These are phyloP conservation scores for Lasiodiplodia hormozganensis DNA, from an alignment of 2,329 filamentous ascomycete species.

Conservation along the genomic window DNA sequence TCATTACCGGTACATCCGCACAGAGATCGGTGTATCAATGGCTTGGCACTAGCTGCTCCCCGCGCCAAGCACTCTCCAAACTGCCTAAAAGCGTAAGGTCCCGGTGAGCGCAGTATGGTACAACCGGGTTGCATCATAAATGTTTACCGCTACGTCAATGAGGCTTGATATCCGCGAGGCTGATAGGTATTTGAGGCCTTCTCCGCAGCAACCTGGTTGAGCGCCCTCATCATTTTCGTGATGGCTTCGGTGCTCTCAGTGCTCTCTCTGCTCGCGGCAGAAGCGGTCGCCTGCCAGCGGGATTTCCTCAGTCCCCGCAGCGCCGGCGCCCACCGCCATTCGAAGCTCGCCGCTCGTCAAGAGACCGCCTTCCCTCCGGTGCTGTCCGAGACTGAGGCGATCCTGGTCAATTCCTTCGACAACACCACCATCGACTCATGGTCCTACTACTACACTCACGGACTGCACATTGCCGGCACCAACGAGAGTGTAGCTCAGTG, in stretches of 20 bases:
- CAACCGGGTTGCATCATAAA: slow-evolving; percentile 7
- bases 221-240: neutral
- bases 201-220: neutral
- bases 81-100: slow-evolving; percentile 18
- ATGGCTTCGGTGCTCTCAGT: slow-evolving; percentile 17
- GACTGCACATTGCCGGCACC: slow-evolving; percentile 40
- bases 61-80: slow-evolving; percentile 20
- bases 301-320: slow-evolving; percentile 11
- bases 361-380: slow-evolving; percentile 41
- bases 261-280: slow-evolving; percentile 7
- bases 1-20: slow-evolving; percentile 10
- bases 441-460: slow-evolving; percentile 48
- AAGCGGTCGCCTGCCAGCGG: slow-evolving; percentile 11
- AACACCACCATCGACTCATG: slow-evolving; percentile 47
- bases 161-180: neutral
- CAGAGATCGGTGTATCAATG: neutral
- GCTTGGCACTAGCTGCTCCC: slow-evolving; percentile 15
- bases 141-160: slow-evolving; percentile 12
- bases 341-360: slow-evolving; percentile 39
- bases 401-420: slow-evolving; percentile 51
- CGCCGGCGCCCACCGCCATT: slow-evolving; percentile 25
- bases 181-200: slow-evolving; percentile 7
- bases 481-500: slow-evolving; percentile 50
- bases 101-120: neutral
- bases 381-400: slow-evolving; percentile 45